Evolutionary conservation across 2,329 filamentous ascomycete genomes (phyloP), one percentile per base, ranked within the genome.

Genomic region (Hypoxylon sp.): DNA sequence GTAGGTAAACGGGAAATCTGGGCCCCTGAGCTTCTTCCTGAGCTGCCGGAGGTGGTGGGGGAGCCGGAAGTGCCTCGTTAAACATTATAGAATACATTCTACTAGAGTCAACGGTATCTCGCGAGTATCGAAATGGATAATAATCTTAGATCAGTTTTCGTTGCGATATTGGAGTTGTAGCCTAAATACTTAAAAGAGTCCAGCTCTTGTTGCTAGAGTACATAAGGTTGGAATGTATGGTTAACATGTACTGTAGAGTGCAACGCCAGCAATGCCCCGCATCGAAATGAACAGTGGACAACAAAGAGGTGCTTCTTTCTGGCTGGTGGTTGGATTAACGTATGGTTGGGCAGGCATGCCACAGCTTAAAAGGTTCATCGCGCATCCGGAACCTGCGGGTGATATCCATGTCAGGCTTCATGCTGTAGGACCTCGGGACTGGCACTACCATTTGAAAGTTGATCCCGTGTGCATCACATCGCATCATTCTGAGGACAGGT

Each of bases 1-100:
- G 81, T 26, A 89, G 79, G 73, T 85, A 89, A 68, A 75, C 80
- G 10, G 86, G 82, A 72, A 88, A 88, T 29, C 80, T 78, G 26
- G 82, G 83, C 62, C 72, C 66, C 26, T 71, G 67, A 26, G 59
- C 31, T 48, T 65, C 54, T 10, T 63, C 65, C 46, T 52, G 54
- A 50, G 55, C 56, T 42, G 65, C 54, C 14, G 60, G 42, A 42
- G 71, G 62, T 33, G 65, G 42, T 26, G 63, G 58, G 14, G 66
- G 70, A 47, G 65, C 24, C n/a, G 68, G 64, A 17, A 68, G 67
- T 35, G 67, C 69, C 35, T 76, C 75, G 57, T 66, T 74, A 42
- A 76, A 70, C 65, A 77, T 70, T 65, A 76, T 69, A 2, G 74
- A 75, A 67, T 76, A 65, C 75, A 77, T 77, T 13, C 67, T 46